phyloP scores from a whole-genome alignment of 768 basidiomycete species.

The Hebeloma cylindrosporum region DNA sequence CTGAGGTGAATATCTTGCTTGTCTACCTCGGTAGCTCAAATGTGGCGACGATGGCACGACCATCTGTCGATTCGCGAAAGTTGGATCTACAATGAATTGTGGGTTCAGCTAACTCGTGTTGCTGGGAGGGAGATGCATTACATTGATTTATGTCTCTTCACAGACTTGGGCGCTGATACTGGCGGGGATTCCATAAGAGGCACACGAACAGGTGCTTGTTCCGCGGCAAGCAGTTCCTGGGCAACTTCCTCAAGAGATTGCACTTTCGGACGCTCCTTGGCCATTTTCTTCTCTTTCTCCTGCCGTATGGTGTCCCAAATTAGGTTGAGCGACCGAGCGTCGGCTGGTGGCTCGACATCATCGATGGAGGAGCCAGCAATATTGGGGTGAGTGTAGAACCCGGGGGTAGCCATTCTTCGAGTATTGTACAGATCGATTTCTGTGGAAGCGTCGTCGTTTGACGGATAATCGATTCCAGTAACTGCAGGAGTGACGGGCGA shows the following conservation, averaged over 20 bases:
- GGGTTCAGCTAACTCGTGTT: conserved; percentile 14
- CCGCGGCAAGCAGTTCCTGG: conserved; percentile 34
- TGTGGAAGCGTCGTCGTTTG: conserved; percentile 37
- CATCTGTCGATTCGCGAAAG: conserved; percentile 70
- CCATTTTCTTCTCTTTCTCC: conserved; percentile 66
- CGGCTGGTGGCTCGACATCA: conserved; percentile 41
- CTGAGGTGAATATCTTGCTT: conserved; percentile 79
- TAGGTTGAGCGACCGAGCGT: conserved; percentile 48
- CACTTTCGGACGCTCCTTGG: conserved; percentile 67
- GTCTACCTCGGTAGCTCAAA: conserved; percentile 69
- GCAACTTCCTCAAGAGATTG: conserved; percentile 58
- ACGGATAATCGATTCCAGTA: conserved; percentile 49
- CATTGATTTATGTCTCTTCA: conserved; percentile 67
- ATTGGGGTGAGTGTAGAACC: conserved; percentile 39
- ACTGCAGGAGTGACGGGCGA: conserved; percentile 47
- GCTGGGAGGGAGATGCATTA: conserved; percentile 28
- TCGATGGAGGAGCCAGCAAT: conserved; percentile 43
- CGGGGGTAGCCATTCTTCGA: conserved; percentile 23
- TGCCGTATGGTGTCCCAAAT: conserved; percentile 68
- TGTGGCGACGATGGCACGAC: conserved; percentile 66
- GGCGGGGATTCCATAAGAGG: conserved; percentile 39
- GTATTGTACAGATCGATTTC: conserved; percentile 35
- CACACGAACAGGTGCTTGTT: conserved; percentile 36
- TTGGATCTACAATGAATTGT: conserved; percentile 47
- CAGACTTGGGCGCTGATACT: conserved; percentile 38